Percentiles rank a stretch among this genome's conserved stretches.
Evolutionary conservation across 2,329 filamentous ascomycete species (phyloP).

Genomic region (Fusarium liriodendri): DNA sequence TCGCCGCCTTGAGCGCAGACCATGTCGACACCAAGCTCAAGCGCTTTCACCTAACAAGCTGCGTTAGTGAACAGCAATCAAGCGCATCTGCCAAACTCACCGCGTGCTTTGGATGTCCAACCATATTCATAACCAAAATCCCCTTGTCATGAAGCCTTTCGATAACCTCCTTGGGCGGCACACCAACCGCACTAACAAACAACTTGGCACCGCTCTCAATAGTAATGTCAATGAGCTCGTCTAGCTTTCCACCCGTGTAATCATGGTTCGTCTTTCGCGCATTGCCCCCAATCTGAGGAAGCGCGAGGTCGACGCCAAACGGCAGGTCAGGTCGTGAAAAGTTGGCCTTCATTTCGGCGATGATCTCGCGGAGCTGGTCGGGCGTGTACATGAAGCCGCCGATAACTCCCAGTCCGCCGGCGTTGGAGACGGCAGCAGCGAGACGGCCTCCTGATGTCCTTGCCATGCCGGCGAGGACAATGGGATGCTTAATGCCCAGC

Average conservation of each 20-base stretch:
- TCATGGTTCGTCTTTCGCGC: constrained; percentile 95
- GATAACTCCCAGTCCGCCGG: constrained; percentile 84
- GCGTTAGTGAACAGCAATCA: constrained; percentile 11
- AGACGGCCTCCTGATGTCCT: constrained; percentile 81
- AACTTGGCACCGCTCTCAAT: constrained; percentile 85
- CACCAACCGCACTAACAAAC: constrained; percentile 89
- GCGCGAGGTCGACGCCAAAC: constrained; percentile 91
- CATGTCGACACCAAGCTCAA: constrained; percentile 88
- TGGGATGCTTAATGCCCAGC: constrained; percentile 86
- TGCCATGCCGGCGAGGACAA: constrained; percentile 95
- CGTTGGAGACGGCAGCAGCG: constrained; percentile 88
- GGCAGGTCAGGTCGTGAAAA: constrained; percentile 76
- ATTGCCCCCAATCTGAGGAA: constrained; percentile 86
- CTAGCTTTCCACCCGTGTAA: constrained; percentile 89
- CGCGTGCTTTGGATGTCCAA: constrained; percentile 91
- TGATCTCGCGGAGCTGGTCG: constrained; percentile 79
- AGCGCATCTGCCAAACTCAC: constrained; percentile 48
- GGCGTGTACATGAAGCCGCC: constrained; percentile 80
- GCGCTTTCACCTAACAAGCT: constrained; percentile 69
- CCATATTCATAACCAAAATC: constrained; percentile 96
- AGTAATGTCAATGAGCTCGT: constrained; percentile 87
- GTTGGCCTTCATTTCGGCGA: constrained; percentile 85
- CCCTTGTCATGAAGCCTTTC: constrained; percentile 81
- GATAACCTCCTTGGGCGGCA: constrained; percentile 80
- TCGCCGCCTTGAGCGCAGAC: constrained; percentile 94